phyloP scores from a whole-genome alignment of 2,329 filamentous ascomycete genomes.

The Chrysoporthe cubensis region DNA sequence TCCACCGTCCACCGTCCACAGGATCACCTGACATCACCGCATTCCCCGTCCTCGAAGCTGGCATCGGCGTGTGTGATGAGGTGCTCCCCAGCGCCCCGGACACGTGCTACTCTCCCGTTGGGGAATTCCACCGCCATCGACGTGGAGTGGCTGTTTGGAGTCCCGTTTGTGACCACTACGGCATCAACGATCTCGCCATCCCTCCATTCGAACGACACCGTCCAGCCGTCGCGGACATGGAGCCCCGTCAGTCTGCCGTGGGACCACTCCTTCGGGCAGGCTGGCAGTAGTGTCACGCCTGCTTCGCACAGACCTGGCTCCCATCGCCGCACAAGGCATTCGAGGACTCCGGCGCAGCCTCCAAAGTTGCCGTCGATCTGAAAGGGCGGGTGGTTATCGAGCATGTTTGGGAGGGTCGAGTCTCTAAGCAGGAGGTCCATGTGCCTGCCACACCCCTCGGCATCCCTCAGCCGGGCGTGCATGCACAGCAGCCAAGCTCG shows the following conservation, averaged over 20 bases:
- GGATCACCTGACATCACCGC: constrained; percentile 13
- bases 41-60: constrained; percentile 9
- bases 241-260: constrained; percentile 40
- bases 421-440: constrained; percentile 43
- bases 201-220: constrained; percentile 43
- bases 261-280: constrained; percentile 42
- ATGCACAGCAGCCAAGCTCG: constrained; percentile 55
- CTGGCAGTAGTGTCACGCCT: constrained; percentile 43
- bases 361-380: constrained; percentile 58
- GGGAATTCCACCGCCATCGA: constrained; percentile 18
- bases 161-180: constrained; percentile 11
- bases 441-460: constrained; percentile 42
- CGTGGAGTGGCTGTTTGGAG: background rate
- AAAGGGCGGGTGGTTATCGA: constrained; percentile 51
- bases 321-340: constrained; percentile 48
- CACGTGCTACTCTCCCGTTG: constrained; percentile 14
- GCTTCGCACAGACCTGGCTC: constrained; percentile 31
- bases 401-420: constrained; percentile 48
- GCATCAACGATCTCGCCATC: constrained; percentile 30
- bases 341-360: constrained; percentile 49
- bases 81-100: constrained; percentile 24
- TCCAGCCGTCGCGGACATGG: constrained; percentile 41
- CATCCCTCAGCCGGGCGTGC: constrained; percentile 48
- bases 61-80: constrained; percentile 2
- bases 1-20: background rate